Evolutionary conservation across 1,139 yeast species (phyloP), one percentile per base, ranked within the genome.

Genomic region (Candida frijolesensis): DNA sequence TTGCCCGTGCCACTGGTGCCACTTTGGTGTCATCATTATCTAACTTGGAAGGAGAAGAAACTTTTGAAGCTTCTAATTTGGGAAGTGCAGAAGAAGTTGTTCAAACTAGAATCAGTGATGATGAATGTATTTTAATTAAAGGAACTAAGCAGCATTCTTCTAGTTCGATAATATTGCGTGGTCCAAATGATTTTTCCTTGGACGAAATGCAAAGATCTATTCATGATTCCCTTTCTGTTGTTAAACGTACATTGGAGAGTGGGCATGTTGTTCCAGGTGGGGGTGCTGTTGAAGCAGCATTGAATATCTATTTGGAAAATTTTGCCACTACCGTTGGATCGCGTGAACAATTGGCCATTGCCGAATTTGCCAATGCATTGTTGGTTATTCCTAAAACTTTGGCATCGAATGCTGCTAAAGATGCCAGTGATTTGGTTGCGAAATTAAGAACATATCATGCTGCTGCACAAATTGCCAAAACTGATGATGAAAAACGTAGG

Each of bases 171-270:
- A 86, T 95, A 57, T 79, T 95, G 60, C 85, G 99, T 70, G 99
- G 99, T 51, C 87, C 99, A 53, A 95, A 95, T 68, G 99, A 94
- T 68, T 94, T 87, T 69, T 87, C 96, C 42, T 79, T 95, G 59
- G 99, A 95, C 70, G 99, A 95, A 75, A 94, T 95, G 98, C 97
- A 95, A 74, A 84, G 99, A 70, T 89, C 97, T 1, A 71, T 95
- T 53, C 97, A 91, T 65, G 99, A 95, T 68, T 89, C 99, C 1
- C 78, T 95, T 60, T 86, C 92, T 44, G 99, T 94, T 38, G 97
- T 95, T 44, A 95, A 95, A 76, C 85, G 99, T 68, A 91, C 99
- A 15, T 81, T 95, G 60, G 99, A 95, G 72, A 85, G 95, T 63
- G 98, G 98, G 14, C 74, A 82, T 58, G 95, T 95, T 51, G 99